Base-by-base conservation (phyloP, 1,284 basidiomycete species). In the Flammula alnicola region DNA sequence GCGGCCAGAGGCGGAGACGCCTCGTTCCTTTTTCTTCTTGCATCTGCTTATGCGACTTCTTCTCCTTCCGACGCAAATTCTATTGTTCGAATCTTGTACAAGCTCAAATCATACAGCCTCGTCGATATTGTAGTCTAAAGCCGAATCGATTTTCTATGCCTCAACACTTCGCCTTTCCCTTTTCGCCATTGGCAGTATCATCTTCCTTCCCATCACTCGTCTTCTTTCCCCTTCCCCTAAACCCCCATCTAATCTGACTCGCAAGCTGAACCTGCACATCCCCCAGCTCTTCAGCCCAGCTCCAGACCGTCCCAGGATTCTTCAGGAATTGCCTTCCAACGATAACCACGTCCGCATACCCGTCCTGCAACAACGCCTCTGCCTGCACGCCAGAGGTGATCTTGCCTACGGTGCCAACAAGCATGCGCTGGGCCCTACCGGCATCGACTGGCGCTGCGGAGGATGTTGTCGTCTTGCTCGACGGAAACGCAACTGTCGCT, bases 391-490 rank as follows among this genome's bases (percentile, higher is more conserved):
- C 80, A 17, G 47, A 38, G 7, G 49, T 50, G 27, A 63, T 48
- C 2, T 40, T 50, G 12, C 87, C 87, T 19, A 90, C 86, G 7
- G 80, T 66, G 10, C 77, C 76, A 36, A 84, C 73, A 3, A 88
- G 63, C 3, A 78, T 19, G 17, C 52, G 44, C 25, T 31, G 31
- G 4, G 44, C 44, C 17, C 30, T 29, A 17, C 8, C 26, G 0
- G n/a, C 32, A 3, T 43, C 14, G 3, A 27, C 32, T 10, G 29
- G 14, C n/a, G 39, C 39, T 8, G 22, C 7, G 19, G 25, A n/a
- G n/a, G n/a, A n/a, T n/a, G n/a, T n/a, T n/a, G n/a, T n/a, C n/a
- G n/a, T n/a, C 10, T 46, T 47, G 19, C 35, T 39, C 6, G 51
- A 53, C 9, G 43, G 51, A 35, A 31, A 49, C 3, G 47, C 32